These are phyloP conservation scores for Arxiozyma telluris DNA, from an alignment of 1,139 yeast species.

Conservation along the genomic window DNA sequence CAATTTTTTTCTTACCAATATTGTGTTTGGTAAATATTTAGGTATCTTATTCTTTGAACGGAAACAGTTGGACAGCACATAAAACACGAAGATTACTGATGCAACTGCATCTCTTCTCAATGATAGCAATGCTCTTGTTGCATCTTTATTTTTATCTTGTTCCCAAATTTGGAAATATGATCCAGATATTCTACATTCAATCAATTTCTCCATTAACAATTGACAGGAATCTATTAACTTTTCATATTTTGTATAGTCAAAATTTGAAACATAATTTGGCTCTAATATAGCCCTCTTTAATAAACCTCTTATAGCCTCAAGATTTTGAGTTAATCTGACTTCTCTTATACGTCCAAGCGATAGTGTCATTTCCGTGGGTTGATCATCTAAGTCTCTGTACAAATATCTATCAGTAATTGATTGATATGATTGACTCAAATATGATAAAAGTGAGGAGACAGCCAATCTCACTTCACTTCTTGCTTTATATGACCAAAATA, in stretches of 20 bases:
- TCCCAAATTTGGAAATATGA: conserved; percentile 40
- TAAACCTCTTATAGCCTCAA: conserved; percentile 35
- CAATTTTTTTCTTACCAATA: conserved; percentile 36
- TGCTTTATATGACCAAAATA: conserved; percentile 43
- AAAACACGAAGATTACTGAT: conserved; percentile 37
- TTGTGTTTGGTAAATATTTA: conserved; percentile 38
- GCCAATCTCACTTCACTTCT: conserved; percentile 37
- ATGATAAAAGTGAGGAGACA: conserved; percentile 34
- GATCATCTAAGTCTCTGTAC: conserved; percentile 39
- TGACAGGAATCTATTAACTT: conserved; percentile 35
- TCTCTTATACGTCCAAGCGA: conserved; percentile 40
- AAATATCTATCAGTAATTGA: conserved; percentile 40
- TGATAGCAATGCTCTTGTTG: conserved; percentile 35
- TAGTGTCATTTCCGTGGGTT: conserved; percentile 37
- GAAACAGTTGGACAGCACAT: conserved; percentile 37
- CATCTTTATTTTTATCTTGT: conserved; percentile 32
- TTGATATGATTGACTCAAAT: conserved; percentile 40
- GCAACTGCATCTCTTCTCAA: conserved; percentile 42
- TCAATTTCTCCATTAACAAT: conserved; percentile 34
- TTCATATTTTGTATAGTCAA: conserved; percentile 26
- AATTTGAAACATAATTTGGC: conserved; percentile 29
- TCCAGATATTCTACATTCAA: conserved; percentile 42
- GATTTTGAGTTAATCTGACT: conserved; percentile 38
- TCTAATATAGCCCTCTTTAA: conserved; percentile 35
- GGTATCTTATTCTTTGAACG: conserved; percentile 35